Base-by-base conservation (phyloP, 345 rosid species). In the Rhodomyrtus tomentosa region DNA sequence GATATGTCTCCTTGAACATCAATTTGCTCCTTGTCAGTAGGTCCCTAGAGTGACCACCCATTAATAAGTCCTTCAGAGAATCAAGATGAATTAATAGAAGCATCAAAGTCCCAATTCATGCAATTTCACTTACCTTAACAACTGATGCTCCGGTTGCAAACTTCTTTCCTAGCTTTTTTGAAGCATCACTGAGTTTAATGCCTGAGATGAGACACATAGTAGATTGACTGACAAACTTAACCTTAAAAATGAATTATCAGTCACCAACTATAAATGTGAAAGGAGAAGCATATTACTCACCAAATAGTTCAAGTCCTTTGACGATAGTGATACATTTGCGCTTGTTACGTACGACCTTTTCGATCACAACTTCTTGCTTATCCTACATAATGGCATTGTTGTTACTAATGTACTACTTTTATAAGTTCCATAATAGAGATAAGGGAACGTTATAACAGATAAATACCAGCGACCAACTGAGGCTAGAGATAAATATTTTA, bases 1-100 rank as follows among this genome's bases (percentile, higher is more conserved):
- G 96, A 86, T 85, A 96, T 94, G 90, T 96, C 99, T 87, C 99
- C 99, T 93, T 96, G 99, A 83, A 96, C 98, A 84, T 96, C 99
- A 84, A 96, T 95, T 82, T 96, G 99, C 86, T 96, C 99, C 91
- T 95, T 96, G 27, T 96, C 99, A 83, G 98, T 96, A 50, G 98
- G 99, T 79, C 98, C 99, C 99, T 96, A 86, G 82, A 84, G 82
- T 72, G 21, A 83, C 83, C 48, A 82, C 81, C 6, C 8, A 50
- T 25, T 16, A 84, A 38, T 54, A 36, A 68, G 79, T 20, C 83
- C 42, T 27, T 18, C 81, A 59, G 79, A 82, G 55, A 76, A 76
- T 45, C 48, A 87, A 51, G n/a, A 14, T 18, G 84, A 51, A 83
- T 27, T 45, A 50, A 52, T 49, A 55, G 52, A 52, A 55, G 55